Conservation (phyloP, 345 rosid species). For the Murraya paniculata region DNA sequence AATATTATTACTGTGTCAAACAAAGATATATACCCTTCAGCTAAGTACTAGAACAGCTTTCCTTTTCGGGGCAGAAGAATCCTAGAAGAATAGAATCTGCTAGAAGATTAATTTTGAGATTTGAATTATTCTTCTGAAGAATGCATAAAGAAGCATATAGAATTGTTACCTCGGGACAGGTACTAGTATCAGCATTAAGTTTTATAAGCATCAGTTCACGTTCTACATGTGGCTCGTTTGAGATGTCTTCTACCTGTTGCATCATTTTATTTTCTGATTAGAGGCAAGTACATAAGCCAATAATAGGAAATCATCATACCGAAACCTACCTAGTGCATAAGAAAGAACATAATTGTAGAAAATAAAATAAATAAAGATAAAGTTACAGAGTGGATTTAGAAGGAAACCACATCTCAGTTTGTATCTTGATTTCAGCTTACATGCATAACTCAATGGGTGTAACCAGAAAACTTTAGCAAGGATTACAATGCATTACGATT, state of each 20-base stretch:
- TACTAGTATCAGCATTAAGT: constrained; percentile 57
- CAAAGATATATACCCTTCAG: background rate
- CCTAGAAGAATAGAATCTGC: background rate
- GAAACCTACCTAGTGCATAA: background rate
- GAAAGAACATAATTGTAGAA: background rate
- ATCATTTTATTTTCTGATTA: background rate
- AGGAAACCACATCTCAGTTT: background rate
- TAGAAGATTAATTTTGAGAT: background rate
- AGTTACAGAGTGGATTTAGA: background rate
- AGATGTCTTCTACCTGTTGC: constrained; percentile 82
- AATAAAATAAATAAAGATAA: too few species aligned
- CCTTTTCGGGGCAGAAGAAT: background rate
- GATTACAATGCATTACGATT: background rate
- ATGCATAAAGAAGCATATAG: background rate
- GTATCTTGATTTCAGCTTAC: background rate
- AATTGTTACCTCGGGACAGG: constrained; percentile 60
- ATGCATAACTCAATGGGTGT: background rate
- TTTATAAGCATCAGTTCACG: constrained; percentile 93
- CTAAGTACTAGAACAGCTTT: background rate
- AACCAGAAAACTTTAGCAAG: background rate
- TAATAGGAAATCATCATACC: background rate
- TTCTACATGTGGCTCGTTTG: constrained; percentile 89
- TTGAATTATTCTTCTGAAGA: background rate
- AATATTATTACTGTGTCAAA: background rate
- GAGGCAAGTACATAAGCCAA: background rate